Evolutionary conservation across 2,329 filamentous ascomycete genomes (phyloP), one percentile per base, ranked within the genome.

Genomic region (Blastomyces silverae): DNA sequence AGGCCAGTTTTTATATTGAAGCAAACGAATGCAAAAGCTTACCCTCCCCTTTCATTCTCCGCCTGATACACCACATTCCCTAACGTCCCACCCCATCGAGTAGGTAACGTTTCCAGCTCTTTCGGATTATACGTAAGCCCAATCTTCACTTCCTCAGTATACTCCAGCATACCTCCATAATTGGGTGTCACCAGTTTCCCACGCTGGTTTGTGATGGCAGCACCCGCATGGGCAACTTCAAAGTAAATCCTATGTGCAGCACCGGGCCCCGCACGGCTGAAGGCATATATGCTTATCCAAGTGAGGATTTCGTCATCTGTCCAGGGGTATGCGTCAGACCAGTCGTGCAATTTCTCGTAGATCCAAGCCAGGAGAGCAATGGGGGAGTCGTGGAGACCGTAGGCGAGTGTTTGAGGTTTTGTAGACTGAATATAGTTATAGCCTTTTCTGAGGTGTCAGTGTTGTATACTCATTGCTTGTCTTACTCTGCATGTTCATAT

Each of bases 271-370:
- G 88, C 87, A 0, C 78, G 82, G 10, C 84, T 87, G 76, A 91
- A 91, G 72, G 83, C 85, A 73, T 92, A 92, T 50, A 92, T 83
- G 61, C 81, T 85, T 0, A 92, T 76, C 90, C 89, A 93, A 0
- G 86, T 90, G 34, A 90, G 76, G 10, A 92, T 82, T 76, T 92
- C 89, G 64, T 92, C 88, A 66, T 91, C 87, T 0, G 85, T 88
- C 89, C 89, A 92, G 0, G 83, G 78, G 71, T 91, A 91, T 0
- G 70, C 70, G 70, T 92, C 89, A 0, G 86, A 87, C 90, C 89
- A 93, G 69, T 89, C 87, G 69, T 88, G 85, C 48, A 93, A 77
- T 73, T 93, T 93, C 76, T 93, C 90, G 69, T 89, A 89, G 44
- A 93, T 86, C 90, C 90, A 94, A 0, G 88, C 85, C 0, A 93